Evolutionary conservation across 768 basidiomycete genomes (phyloP).

Genomic region (Exidia glandulosa): DNA sequence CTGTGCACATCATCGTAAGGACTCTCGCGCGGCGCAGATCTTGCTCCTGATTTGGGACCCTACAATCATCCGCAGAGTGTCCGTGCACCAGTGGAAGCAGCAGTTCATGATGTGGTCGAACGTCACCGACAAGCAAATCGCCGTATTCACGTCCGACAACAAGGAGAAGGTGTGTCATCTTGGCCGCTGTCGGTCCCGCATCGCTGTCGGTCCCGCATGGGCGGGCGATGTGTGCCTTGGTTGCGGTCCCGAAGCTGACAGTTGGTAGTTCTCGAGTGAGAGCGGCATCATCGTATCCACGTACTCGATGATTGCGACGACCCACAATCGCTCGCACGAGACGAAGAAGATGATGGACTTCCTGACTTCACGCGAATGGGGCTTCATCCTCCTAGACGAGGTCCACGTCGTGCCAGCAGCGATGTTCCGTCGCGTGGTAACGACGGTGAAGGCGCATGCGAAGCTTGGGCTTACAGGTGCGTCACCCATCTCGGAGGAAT

Average conservation of each 20-base stretch:
- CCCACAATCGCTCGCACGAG: conserved; percentile 95
- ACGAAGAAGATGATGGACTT: conserved; percentile 99
- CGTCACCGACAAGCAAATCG: conserved; percentile 91
- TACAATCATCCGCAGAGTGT: conserved; percentile 5
- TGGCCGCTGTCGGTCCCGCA: background rate
- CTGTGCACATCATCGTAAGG: conserved; percentile 95
- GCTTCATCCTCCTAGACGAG: conserved; percentile 93
- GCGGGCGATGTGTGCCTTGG: too few relatives aligned
- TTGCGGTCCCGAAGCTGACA: too few relatives aligned
- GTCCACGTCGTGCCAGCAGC: conserved; percentile 98
- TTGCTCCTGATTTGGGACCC: background rate
- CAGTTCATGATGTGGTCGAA: conserved; percentile 99
- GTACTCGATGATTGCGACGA: conserved; percentile 99
- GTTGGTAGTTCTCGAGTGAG: conserved; percentile 77
- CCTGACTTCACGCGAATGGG: conserved; percentile 96
- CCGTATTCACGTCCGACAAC: conserved; percentile 93
- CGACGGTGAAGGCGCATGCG: conserved; percentile 97
- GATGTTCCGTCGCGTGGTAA: conserved; percentile 96
- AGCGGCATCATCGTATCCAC: conserved; percentile 98
- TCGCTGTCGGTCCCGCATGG: background rate
- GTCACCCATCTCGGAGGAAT: conserved; percentile 10
- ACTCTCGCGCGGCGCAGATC: background rate
- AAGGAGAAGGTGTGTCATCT: conserved; percentile 71
- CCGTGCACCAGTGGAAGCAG: conserved; percentile 96
- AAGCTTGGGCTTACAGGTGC: conserved; percentile 93